A percentile compares a stretch with the other conserved stretches of the same genome.
Evolutionary conservation across 1,139 yeast genomes (phyloP).

Genomic region (Blastobotrys illinoisensis): DNA sequence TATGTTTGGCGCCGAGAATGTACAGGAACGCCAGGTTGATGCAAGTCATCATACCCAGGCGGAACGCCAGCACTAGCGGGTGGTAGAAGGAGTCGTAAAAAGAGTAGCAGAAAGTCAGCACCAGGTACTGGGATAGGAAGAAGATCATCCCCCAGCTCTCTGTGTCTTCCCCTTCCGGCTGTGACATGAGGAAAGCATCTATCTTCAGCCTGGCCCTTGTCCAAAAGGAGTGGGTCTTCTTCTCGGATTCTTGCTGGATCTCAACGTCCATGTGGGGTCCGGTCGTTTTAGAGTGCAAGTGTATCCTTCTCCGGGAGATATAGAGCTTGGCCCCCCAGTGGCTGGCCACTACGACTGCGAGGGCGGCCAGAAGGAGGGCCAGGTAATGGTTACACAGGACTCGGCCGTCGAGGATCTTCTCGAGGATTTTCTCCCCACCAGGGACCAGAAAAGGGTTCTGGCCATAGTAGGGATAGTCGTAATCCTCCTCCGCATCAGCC

Average conservation of each 20-base stretch:
- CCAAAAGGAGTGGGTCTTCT: background rate
- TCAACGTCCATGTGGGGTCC: background rate
- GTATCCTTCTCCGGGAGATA: background rate
- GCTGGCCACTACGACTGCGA: background rate
- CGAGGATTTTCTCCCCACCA: slow-evolving; percentile 1
- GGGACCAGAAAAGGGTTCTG: slow-evolving; percentile 6
- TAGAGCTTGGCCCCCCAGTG: slow-evolving; percentile 5
- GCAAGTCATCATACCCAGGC: slow-evolving; percentile 24
- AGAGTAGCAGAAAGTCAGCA: slow-evolving; percentile 13
- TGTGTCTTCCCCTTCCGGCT: slow-evolving; percentile 13
- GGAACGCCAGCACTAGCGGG: slow-evolving; percentile 20
- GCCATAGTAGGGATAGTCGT: slow-evolving; percentile 4
- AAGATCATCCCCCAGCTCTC: slow-evolving; percentile 14
- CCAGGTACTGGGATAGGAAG: slow-evolving; percentile 12
- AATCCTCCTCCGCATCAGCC: slow-evolving; percentile 1
- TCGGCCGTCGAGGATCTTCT: slow-evolving; percentile 2
- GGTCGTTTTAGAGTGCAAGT: background rate
- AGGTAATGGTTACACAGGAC: background rate
- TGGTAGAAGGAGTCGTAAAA: slow-evolving; percentile 13
- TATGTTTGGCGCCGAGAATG: slow-evolving; percentile 26
- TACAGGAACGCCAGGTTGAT: slow-evolving; percentile 25
- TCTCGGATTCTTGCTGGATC: background rate
- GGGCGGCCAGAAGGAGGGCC: background rate
- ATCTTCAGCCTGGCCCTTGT: background rate
- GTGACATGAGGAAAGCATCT: slow-evolving; percentile 13